phyloP scores from a whole-genome alignment of 176 grass and related monocot species.

The Triticum turgidum region DNA sequence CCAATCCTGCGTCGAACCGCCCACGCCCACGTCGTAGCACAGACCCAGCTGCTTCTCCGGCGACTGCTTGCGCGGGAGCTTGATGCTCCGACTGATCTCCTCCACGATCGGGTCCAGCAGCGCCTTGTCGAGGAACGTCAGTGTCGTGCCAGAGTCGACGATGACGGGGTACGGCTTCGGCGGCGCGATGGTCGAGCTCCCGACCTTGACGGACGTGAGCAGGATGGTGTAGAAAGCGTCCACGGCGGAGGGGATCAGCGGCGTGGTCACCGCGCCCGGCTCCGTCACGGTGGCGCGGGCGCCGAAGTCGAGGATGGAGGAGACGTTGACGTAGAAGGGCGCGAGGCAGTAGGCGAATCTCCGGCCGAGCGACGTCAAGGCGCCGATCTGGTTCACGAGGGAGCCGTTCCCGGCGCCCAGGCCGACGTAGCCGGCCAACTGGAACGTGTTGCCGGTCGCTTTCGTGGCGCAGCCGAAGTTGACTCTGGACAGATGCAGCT shows the following conservation, averaged over 20 bases:
- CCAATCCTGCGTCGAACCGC: too few relatives aligned
- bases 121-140: constrained; percentile 36
- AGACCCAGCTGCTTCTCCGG: constrained; percentile 30
- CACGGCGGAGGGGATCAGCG: not conserved
- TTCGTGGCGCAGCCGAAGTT: not conserved
- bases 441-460: not conserved
- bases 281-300: constrained; percentile 33
- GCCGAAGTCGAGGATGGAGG: constrained; percentile 49
- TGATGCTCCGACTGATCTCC: constrained; percentile 27
- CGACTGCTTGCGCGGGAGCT: constrained; percentile 17
- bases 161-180: constrained; percentile 17
- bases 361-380: constrained; percentile 14
- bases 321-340: constrained; percentile 3
- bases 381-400: constrained; percentile 8
- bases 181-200: not conserved
- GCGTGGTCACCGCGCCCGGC: constrained; percentile 26
- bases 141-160: constrained; percentile 58
- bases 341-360: constrained; percentile 71
- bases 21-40: constrained; percentile 47
- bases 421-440: constrained; percentile 24
- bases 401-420: constrained; percentile 46
- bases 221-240: constrained; percentile 42
- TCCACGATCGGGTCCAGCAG: constrained; percentile 19
- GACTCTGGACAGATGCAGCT: constrained; percentile 47
- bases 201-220: constrained; percentile 44